Base-by-base conservation (phyloP, 371 early-diverging fungal species). In the Apophysomyces ossiformis region DNA sequence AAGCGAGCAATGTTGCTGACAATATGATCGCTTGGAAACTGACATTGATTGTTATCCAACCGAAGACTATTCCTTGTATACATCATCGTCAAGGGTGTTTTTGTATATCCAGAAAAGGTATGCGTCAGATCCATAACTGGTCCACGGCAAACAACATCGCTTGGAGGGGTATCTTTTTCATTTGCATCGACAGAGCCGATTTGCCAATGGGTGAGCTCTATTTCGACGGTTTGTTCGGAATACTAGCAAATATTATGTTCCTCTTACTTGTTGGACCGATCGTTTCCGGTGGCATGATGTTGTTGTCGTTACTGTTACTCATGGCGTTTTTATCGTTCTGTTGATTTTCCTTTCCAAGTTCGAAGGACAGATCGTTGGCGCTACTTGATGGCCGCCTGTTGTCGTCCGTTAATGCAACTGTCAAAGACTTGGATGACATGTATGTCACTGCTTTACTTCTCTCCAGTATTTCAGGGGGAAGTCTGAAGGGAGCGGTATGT, bases 1-100 rank as follows among this genome's bases (percentile, higher is more conserved):
- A 92, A 93, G 47, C 90, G 88, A 12, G 89, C 85, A 58, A 93
- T 82, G 60, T 92, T 91, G 70, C 75, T 81, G 6, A 90, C 72
- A 39, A 93, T 71, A 39, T 90, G 92, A 39, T 82, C 79, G n/a
- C 83, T 85, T 16, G 90, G 89, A 62, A 87, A 88, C 59, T 85
- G 83, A 38, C 64, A 57, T 21, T 68, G 64, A 46, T 54, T 76
- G 13, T 13, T 11, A 4, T 41, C 41, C 41, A 41, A 41, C 41
- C 13, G 41, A 13, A 11, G 41, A 11, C 11, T 41, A 13, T 41
- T 41, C 21, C 21, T 32, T 21, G 54, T 18, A 50, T 9, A 18
- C 7, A 26, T 7, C 67, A 47, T 5, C 66, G 67, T 68, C 7
- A 58, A 60, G 8, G 69, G 50, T 59, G 59, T 60, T 32, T 21